Evolutionary conservation across 176 grass and related monocot species (phyloP), one percentile per base, ranked within the genome.

Genomic region (Musa beccarii): DNA sequence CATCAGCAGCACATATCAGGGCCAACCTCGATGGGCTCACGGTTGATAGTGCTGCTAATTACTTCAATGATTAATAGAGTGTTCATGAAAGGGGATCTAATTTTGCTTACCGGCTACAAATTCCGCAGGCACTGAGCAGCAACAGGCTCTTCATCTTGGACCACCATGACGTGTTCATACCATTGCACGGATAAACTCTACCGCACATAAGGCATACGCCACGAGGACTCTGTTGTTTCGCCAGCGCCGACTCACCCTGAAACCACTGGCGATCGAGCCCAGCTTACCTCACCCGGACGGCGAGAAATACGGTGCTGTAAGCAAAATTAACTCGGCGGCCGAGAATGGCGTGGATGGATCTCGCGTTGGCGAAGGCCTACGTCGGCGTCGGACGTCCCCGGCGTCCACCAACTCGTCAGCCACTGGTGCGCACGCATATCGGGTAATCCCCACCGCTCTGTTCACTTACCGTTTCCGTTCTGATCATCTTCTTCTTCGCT

Each of bases 121-220:
- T 34, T 34, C 29, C 63, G 1, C 74, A 91, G 89, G 92, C 89
- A 80, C 51, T 96, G 34, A 53, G 82, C 43, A 56, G 67, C 11
- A 92, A 87, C 78, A 66, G 75, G 72, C 56, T 96, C 1, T 96
- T 84, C 75, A 88, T 96, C 74, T 84, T 96, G 64, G 92, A 96
- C 71, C 92, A 96, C 85, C 89, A 96, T 63, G 92, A 96, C 71
- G 79, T 82, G n/a, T 74, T 92, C 77, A 88, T 96, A 75, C 92
- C 89, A 75, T 96, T n/a, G 59, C 74, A 25, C 80, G 90, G 22
- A 54, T 96, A 76, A 96, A 96, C 79, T 77, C 59, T 11, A 43
- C 81, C 1, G 69, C 80, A 55, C 85, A 85, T 59, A 91, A 87
- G 73, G 84, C 92, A 77, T 96, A 96, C 79, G 92, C 92, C 53